These are phyloP conservation scores for Cylindrotheca closterium DNA, from an alignment of 108 stramenopile genomes.

Conservation along the genomic window DNA sequence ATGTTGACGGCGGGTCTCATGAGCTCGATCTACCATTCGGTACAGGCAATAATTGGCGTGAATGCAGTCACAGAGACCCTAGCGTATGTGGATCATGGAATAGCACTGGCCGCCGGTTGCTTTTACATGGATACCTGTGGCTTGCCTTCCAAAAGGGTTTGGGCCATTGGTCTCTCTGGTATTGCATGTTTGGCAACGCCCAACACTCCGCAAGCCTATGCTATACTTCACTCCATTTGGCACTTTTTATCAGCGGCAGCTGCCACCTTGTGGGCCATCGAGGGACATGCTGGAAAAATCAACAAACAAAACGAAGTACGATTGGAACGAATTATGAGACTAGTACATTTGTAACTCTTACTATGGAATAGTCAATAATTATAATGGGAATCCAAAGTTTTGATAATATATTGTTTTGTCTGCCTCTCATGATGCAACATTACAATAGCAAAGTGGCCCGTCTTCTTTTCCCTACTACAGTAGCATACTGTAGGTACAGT, in stretches of 20 bases:
- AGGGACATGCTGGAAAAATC: slow-evolving; percentile 12
- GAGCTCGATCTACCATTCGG: slow-evolving; percentile 42
- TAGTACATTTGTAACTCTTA: no score
- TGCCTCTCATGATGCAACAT: no score
- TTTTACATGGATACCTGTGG: slow-evolving; percentile 46
- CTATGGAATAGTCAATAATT: no score
- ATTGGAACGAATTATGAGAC: no score
- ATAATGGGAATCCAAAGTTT: no score
- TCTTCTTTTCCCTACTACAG: no score
- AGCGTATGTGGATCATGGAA: slow-evolving; percentile 48
- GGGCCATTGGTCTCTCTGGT: slow-evolving; percentile 25
- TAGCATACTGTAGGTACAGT: no score
- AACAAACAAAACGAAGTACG: no score
- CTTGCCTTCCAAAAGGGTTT: slow-evolving; percentile 18
- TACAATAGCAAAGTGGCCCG: no score
- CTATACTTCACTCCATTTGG: slow-evolving; percentile 43
- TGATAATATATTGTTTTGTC: no score
- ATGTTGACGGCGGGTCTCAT: slow-evolving; percentile 34
- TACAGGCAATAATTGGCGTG: slow-evolving; percentile 35
- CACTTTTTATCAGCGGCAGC: slow-evolving; percentile 40
- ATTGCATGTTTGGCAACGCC: slow-evolving; percentile 10
- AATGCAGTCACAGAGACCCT: slow-evolving; percentile 31
- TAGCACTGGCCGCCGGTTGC: slow-evolving; percentile 31
- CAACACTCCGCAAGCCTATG: slow-evolving; percentile 20
- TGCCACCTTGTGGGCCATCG: slow-evolving; percentile 39